Conservation (phyloP, 2,329 filamentous ascomycete species). For the Pseudopithomyces maydicus region DNA sequence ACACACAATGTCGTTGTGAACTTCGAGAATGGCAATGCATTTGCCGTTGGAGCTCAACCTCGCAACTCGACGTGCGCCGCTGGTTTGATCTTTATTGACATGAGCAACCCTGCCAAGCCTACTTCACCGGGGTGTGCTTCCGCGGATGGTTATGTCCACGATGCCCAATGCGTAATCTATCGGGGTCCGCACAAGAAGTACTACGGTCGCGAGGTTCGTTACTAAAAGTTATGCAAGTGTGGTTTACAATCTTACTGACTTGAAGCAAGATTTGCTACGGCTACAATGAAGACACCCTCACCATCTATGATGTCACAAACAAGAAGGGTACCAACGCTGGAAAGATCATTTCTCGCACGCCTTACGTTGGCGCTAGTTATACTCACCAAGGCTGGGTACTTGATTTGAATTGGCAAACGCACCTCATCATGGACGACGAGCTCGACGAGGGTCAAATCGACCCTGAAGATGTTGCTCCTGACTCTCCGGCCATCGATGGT, state of each 20-base stretch:
- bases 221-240: no score
- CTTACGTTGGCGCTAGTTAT: conserved; percentile 60
- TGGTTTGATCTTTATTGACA: conserved; percentile 64
- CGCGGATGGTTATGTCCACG: conserved; percentile 65
- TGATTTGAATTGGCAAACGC: conserved; percentile 41
- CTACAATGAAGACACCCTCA: conserved; percentile 61
- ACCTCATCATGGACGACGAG: conserved; percentile 45
- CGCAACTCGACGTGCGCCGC: conserved; percentile 51
- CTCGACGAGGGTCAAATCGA: conserved; percentile 45
- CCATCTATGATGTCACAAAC: conserved; percentile 59
- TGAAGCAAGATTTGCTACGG: conserved; percentile 56
- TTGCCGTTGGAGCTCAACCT: conserved; percentile 39
- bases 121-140: conserved; percentile 58
- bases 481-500: conserved; percentile 38
- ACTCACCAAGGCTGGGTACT: conserved; percentile 65
- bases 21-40: conserved; percentile 40
- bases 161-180: conserved; percentile 65
- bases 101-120: conserved; percentile 54
- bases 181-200: conserved; percentile 58
- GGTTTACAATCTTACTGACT: no score
- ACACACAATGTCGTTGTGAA: conserved; percentile 45
- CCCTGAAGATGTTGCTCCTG: conserved; percentile 24
- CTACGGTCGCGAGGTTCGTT: conserved; percentile 48
- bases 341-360: conserved; percentile 60
- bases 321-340: conserved; percentile 60